These are phyloP conservation scores for Hymenoscyphus linearis DNA, from an alignment of 2,329 filamentous ascomycete species.

Conservation along the genomic window DNA sequence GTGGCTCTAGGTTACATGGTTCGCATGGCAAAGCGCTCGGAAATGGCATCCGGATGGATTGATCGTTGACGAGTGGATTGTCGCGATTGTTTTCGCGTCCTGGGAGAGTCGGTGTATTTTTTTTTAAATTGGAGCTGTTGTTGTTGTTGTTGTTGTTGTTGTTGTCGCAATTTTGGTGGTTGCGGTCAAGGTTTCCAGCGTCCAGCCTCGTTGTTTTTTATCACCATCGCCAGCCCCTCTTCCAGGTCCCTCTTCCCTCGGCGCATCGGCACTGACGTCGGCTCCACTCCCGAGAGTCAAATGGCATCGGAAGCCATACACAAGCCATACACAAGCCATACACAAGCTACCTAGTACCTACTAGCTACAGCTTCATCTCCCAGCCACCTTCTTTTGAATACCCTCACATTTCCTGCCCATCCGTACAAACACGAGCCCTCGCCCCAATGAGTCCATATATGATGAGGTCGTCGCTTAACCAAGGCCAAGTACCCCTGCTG, in stretches of 20 bases:
- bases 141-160: not conserved
- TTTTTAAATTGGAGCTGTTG: not conserved
- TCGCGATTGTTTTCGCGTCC: not conserved
- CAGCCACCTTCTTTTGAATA: not conserved
- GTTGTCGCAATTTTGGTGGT: too few species aligned
- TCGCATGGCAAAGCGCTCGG: not conserved
- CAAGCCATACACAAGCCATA: too few species aligned
- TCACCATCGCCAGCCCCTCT: not conserved
- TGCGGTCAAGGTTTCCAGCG: too few species aligned
- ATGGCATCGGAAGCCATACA: too few species aligned
- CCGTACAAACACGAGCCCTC: constrained; percentile 1
- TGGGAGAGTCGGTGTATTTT: too few species aligned
- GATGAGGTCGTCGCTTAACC: not conserved
- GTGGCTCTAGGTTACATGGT: too few species aligned
- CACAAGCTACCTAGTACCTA: too few species aligned
- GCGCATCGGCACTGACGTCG: not conserved
- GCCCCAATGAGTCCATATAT: not conserved
- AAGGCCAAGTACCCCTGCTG: not conserved
- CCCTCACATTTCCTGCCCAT: not conserved
- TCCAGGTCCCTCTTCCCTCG: too few species aligned
- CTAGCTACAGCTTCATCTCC: not conserved
- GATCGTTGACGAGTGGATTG: not conserved
- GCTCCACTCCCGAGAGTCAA: not conserved
- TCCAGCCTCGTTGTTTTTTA: constrained; percentile 4
- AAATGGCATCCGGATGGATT: not conserved